phyloP scores from a whole-genome alignment of 768 basidiomycete genomes.

The Lyophyllum semitale region DNA sequence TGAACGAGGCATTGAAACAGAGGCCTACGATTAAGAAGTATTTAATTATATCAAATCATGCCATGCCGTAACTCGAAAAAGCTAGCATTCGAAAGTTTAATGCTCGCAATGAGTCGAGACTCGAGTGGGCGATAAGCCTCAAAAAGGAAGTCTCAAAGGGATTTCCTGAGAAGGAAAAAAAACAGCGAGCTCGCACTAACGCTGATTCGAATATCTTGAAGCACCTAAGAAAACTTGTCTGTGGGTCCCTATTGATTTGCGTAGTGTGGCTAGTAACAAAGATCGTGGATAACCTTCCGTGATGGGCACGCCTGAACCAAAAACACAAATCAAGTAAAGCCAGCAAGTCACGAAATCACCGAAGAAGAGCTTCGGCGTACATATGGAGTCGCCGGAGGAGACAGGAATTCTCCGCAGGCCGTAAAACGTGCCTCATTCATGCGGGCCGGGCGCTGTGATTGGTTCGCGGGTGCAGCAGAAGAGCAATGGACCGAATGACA shows the following conservation, averaged over 20 bases:
- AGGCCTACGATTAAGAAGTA: background rate
- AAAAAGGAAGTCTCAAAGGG: slow-evolving; percentile 6
- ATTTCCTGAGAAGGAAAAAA: background rate
- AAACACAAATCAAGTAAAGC: background rate
- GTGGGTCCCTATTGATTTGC: background rate
- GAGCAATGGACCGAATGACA: background rate
- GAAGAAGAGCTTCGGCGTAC: background rate
- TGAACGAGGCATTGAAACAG: background rate
- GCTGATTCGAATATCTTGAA: background rate
- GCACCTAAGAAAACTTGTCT: background rate
- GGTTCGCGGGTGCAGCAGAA: background rate
- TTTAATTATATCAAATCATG: background rate
- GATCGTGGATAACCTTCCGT: background rate
- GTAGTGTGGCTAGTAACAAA: background rate
- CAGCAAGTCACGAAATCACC: background rate
- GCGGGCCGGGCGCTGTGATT: background rate
- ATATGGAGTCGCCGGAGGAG: background rate
- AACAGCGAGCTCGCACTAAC: background rate
- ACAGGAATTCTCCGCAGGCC: background rate
- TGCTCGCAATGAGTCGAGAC: no score
- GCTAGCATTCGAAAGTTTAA: background rate
- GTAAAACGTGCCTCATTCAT: background rate
- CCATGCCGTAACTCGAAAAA: background rate
- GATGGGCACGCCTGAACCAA: background rate
- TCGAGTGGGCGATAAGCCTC: background rate